A percentile compares a stretch with the other conserved stretches of the same genome.
phyloP scores from a whole-genome alignment of 495 filamentous ascomycete genomes.

The Penicillium dipodomyicola region DNA sequence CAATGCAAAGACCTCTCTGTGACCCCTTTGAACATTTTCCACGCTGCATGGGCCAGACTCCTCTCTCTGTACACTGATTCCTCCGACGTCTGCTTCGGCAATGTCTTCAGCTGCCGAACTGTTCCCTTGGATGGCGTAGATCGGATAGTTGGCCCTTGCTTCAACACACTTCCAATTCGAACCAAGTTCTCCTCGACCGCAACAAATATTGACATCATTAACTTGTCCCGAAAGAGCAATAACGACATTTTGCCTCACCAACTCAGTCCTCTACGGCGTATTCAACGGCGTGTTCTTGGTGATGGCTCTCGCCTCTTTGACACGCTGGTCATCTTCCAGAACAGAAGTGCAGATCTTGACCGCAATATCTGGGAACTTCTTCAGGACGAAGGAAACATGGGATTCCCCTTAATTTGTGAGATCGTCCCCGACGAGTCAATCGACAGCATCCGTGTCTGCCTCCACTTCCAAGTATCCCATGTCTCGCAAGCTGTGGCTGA shows the following conservation, averaged over 20 bases:
- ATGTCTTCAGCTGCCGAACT: conserved; percentile 71
- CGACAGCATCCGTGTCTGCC: conserved; percentile 33
- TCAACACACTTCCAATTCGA: conserved; percentile 77
- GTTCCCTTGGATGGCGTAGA: conserved; percentile 61
- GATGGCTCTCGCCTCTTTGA: conserved; percentile 60
- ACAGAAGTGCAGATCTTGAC: conserved; percentile 50
- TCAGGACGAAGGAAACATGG: conserved; percentile 71
- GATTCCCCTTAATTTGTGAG: conserved; percentile 70
- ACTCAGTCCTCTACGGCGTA: conserved; percentile 61
- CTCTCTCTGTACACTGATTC: conserved; percentile 51
- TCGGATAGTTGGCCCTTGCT: conserved; percentile 72
- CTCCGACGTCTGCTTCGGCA: conserved; percentile 77
- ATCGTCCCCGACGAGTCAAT: conserved; percentile 52
- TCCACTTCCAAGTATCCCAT: conserved; percentile 34
- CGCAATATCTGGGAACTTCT: conserved; percentile 60
- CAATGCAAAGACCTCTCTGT: conserved; percentile 51
- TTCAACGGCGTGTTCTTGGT: conserved; percentile 49
- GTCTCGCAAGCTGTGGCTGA: conserved; percentile 39
- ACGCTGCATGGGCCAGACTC: conserved; percentile 65
- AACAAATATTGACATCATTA: conserved; percentile 52
- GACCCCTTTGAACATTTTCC: conserved; percentile 61
- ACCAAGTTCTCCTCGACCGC: conserved; percentile 42
- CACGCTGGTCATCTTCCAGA: conserved; percentile 72
- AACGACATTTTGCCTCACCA: conserved; percentile 59
- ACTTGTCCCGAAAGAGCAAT: conserved; percentile 55